Evolutionary conservation across 768 basidiomycete genomes (phyloP), one percentile per base, ranked within the genome.

Genomic region (Clathrus columnatus): DNA sequence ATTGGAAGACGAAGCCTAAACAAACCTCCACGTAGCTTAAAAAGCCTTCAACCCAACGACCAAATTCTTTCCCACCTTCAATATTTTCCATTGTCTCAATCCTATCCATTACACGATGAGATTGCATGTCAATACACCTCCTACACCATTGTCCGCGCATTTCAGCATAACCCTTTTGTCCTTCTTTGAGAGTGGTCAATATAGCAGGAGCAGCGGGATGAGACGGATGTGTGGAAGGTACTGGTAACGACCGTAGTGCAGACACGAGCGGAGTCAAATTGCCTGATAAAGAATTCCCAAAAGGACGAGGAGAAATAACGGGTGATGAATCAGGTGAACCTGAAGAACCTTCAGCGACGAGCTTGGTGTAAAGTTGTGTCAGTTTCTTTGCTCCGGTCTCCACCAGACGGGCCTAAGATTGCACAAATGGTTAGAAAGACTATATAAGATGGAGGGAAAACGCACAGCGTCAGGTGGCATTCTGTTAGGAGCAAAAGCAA

Each of bases 361-460:
- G 75, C 62, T 87, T 89, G n/a, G 87, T 92, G 64, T 85, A 91
- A 11, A 90, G 69, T 61, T 89, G 87, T 0, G 82, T 77, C 8
- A 91, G 73, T 64, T 89, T 90, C 72, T 90, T 90, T 5, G 82
- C 81, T 7, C 90, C 89, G 1, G 87, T 87, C 70, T 91, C 88
- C 7, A 91, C 73, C 4, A 91, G 76, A 42, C 84, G 80, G n/a
- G 85, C 75, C 84, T 75, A 60, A 23, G 26, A 57, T 54, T 5
- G 36, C n/a, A n/a, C n/a, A n/a, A n/a, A n/a, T n/a, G 10, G 30
- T 20, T 30, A 26, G n/a, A 27, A 20, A 48, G 20, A 20, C 23
- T 10, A 41, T 49, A 6, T 20, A 50, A 27, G 17, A 29, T n/a
- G n/a, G 17, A 16, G 18, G 16, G 29, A 20, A 30, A 50, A 60